Evolutionary conservation across 441 rosid genomes (phyloP).

Genomic region (Aquilaria agallochum): DNA sequence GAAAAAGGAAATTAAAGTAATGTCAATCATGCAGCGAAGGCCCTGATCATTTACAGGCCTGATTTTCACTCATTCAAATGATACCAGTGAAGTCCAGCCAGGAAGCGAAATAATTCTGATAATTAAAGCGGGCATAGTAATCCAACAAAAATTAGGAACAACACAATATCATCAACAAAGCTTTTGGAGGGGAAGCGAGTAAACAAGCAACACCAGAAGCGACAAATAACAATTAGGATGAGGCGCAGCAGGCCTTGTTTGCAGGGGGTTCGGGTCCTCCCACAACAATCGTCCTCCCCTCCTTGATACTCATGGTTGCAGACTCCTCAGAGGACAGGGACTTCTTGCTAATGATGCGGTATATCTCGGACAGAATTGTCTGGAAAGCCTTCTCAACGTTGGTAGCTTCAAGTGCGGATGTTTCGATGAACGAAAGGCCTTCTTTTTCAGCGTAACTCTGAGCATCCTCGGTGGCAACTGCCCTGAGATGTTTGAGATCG

Average conservation of each 20-base stretch:
- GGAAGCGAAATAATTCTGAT: too few species aligned
- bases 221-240: slow-evolving; percentile 33
- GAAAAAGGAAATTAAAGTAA: too few species aligned
- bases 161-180: too few species aligned
- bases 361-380: slow-evolving; percentile 72
- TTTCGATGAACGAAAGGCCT: slow-evolving; percentile 78
- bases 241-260: slow-evolving; percentile 79
- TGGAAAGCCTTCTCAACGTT: slow-evolving; percentile 90
- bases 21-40: too few species aligned
- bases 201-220: too few species aligned
- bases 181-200: too few species aligned
- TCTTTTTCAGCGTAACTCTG: slow-evolving; percentile 84
- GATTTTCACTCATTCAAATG: too few species aligned
- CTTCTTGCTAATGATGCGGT: slow-evolving; percentile 82
- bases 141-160: too few species aligned
- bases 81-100: too few species aligned
- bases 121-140: too few species aligned
- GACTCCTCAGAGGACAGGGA: slow-evolving; percentile 63
- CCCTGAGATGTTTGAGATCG: slow-evolving; percentile 84
- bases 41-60: too few species aligned
- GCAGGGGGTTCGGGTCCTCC: slow-evolving; percentile 47
- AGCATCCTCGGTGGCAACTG: slow-evolving; percentile 85
- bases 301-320: slow-evolving; percentile 47
- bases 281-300: slow-evolving; percentile 70
- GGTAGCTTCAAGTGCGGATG: slow-evolving; percentile 83